phyloP scores from a whole-genome alignment of 2,329 filamentous ascomycete genomes.

The Hortaea werneckii region DNA sequence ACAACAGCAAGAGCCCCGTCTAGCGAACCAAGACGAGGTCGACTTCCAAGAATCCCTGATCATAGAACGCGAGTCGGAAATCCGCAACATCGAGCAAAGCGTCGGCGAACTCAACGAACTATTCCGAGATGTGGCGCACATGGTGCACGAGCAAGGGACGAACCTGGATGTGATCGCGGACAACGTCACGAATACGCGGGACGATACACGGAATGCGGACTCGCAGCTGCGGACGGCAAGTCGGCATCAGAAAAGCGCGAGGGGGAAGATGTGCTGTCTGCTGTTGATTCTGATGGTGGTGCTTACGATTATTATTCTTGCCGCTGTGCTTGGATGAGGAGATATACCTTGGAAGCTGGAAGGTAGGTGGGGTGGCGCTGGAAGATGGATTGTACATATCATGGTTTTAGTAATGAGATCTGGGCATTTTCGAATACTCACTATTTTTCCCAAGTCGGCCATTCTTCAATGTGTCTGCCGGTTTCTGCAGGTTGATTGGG shows the following conservation, averaged over 20 bases:
- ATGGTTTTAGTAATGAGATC: no score
- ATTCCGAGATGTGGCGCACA: constrained; percentile 95
- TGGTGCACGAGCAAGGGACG: constrained; percentile 88
- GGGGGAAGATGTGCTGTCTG: constrained; percentile 89
- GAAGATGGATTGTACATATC: no score
- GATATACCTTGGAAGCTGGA: no score
- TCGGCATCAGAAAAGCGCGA: constrained; percentile 87
- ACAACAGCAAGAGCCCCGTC: constrained; percentile 57
- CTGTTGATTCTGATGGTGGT: constrained; percentile 82
- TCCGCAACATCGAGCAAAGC: constrained; percentile 92
- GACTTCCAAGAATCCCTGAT: constrained; percentile 96
- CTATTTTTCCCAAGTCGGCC: no score
- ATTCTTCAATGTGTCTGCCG: no score
- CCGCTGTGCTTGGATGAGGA: constrained; percentile 61
- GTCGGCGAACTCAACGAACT: constrained; percentile 93
- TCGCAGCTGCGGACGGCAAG: constrained; percentile 75
- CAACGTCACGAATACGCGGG: constrained; percentile 74
- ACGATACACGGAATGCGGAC: constrained; percentile 77
- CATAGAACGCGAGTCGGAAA: constrained; percentile 91
- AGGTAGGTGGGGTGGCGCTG: no score
- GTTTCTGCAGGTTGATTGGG: no score
- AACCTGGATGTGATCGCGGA: constrained; percentile 77
- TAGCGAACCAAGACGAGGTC: constrained; percentile 87
- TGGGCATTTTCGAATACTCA: no score
- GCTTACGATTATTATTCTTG: constrained; percentile 77